Conservation (phyloP, 2,329 filamentous ascomycete genomes). For the Hypomyces rosellus region DNA sequence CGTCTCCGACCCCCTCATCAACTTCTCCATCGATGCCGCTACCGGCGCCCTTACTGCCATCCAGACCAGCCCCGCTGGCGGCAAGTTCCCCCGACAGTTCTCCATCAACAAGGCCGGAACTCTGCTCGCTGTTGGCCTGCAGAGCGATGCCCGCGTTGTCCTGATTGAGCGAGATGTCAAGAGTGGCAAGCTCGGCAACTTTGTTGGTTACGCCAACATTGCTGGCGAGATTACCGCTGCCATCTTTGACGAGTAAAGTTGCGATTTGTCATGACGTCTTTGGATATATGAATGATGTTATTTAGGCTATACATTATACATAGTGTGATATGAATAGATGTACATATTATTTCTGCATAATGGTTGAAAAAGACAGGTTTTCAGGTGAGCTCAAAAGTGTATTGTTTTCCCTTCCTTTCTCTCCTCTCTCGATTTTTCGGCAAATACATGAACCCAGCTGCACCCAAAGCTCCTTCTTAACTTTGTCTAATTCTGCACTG, state of each 20-base stretch:
- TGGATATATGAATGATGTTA: not conserved
- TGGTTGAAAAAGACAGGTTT: too few species aligned
- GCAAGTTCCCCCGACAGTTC: constrained; percentile 61
- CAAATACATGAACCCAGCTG: too few species aligned
- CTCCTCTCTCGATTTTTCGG: too few species aligned
- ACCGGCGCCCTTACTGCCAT: constrained; percentile 51
- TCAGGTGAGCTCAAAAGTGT: too few species aligned
- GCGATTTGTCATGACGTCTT: not conserved
- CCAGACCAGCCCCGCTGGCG: constrained; percentile 57
- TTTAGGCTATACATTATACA: too few species aligned
- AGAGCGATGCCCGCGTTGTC: constrained; percentile 53
- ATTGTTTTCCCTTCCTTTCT: too few species aligned
- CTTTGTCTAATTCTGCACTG: too few species aligned
- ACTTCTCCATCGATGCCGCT: constrained; percentile 47
- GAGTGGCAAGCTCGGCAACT: constrained; percentile 50
- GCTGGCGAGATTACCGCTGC: constrained; percentile 40
- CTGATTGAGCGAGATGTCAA: constrained; percentile 53
- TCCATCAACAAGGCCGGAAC: constrained; percentile 58
- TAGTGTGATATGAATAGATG: too few species aligned
- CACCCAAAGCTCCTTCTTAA: too few species aligned
- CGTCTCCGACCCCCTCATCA: constrained; percentile 58
- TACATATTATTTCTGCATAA: not conserved
- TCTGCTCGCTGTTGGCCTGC: constrained; percentile 59
- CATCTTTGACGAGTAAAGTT: constrained; percentile 38
- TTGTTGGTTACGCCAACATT: constrained; percentile 37